These are phyloP conservation scores for Mitragyna speciosa DNA, from an alignment of 257 asterid genomes.

Conservation along the genomic window DNA sequence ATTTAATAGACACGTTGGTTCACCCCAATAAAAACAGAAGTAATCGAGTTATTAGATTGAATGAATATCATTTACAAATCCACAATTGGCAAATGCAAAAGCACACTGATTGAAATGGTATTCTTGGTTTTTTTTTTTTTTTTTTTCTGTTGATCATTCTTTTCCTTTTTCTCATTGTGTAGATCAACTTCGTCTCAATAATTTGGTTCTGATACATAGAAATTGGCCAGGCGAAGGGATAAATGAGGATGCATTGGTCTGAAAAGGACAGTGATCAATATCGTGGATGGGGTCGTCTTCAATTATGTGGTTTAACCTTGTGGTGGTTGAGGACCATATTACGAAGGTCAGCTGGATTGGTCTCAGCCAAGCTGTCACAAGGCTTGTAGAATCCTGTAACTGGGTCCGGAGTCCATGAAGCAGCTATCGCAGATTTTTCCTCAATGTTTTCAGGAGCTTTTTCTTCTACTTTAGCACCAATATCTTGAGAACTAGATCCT, in stretches of 20 bases:
- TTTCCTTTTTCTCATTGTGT: too few species aligned
- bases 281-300: too few species aligned
- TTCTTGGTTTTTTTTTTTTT: neutral
- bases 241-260: too few species aligned
- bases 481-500: neutral
- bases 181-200: neutral
- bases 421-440: neutral
- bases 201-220: too few species aligned
- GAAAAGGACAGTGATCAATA: too few species aligned
- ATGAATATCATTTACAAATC: too few species aligned
- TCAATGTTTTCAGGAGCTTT: neutral
- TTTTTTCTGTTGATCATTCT: neutral
- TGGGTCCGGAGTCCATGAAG: slow-evolving; percentile 20
- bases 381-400: slow-evolving; percentile 16
- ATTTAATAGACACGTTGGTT: too few species aligned
- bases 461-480: neutral
- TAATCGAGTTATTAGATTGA: too few species aligned
- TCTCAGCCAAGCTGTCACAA: neutral
- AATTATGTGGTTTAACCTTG: neutral
- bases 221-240: too few species aligned
- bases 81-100: too few species aligned
- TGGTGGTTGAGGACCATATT: neutral
- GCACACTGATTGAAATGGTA: neutral
- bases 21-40: too few species aligned
- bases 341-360: slow-evolving; percentile 11